Evolutionary conservation across 495 filamentous ascomycete species (phyloP).

Genomic region (Hypoxylon cercidicola): DNA sequence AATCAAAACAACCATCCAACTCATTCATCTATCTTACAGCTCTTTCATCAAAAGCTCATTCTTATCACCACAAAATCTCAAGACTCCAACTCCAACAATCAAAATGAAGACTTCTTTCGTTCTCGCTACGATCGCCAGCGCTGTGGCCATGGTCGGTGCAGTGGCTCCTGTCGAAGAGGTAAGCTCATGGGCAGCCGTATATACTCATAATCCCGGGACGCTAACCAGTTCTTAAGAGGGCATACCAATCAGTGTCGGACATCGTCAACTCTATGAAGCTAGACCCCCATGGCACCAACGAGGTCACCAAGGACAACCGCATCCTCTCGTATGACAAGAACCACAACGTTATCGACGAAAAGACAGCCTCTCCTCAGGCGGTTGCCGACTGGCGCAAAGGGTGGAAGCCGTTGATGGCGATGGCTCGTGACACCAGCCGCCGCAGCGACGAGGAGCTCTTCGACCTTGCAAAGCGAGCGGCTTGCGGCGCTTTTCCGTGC

Average conservation of each 20-base stretch:
- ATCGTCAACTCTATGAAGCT: too few relatives aligned
- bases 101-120: conserved; percentile 1
- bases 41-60: background rate
- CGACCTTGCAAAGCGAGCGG: background rate
- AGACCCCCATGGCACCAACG: background rate
- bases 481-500: background rate
- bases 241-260: too few relatives aligned
- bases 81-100: background rate
- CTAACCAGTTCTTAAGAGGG: too few relatives aligned
- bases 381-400: too few relatives aligned
- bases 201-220: too few relatives aligned
- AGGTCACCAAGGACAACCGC: background rate
- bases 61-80: background rate
- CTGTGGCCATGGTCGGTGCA: background rate
- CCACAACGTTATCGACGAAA: too few relatives aligned
- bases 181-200: too few relatives aligned
- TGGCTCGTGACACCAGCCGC: background rate
- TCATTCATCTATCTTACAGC: background rate
- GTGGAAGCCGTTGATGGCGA: too few relatives aligned
- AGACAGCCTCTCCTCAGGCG: too few relatives aligned
- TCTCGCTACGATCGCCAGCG: background rate
- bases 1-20: background rate
- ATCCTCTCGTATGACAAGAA: background rate
- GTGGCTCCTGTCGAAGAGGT: background rate
- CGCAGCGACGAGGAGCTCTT: background rate